These are phyloP conservation scores for Selenicereus undatus DNA, from an alignment of 148 eudicot species.

Conservation along the genomic window DNA sequence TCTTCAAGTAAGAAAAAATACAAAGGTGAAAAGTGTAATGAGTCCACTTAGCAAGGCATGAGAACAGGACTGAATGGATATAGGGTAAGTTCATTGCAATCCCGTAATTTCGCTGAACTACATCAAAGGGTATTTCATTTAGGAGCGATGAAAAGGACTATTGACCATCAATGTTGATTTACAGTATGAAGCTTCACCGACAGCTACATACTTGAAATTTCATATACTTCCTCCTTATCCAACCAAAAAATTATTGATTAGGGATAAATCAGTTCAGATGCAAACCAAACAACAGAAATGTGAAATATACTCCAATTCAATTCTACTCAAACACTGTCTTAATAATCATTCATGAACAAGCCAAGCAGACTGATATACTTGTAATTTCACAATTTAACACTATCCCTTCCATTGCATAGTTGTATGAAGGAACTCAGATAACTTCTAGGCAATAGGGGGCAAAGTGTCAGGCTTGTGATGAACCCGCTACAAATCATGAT, in stretches of 20 bases:
- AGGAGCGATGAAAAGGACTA: neutral
- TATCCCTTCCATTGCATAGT: neutral
- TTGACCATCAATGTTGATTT: neutral
- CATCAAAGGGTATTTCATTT: neutral
- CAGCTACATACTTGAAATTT: neutral
- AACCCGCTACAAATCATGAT: neutral
- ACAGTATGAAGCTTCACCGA: neutral
- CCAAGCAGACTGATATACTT: constrained; percentile 6
- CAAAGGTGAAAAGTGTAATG: constrained; percentile 4
- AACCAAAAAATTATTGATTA: neutral
- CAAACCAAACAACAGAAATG: constrained; percentile 17
- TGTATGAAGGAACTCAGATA: constrained; percentile 1
- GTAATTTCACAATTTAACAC: neutral
- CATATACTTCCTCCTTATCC: neutral
- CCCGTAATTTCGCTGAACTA: neutral
- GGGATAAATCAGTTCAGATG: neutral
- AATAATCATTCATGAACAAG: constrained; percentile 7
- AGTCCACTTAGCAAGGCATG: constrained; percentile 15
- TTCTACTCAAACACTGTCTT: constrained; percentile 2
- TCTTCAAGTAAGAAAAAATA: constrained; percentile 44
- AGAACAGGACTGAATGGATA: constrained; percentile 13
- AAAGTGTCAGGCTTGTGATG: neutral
- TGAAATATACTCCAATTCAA: constrained; percentile 1
- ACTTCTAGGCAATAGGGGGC: neutral
- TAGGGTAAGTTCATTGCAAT: neutral